Conservation (phyloP, 1,284 basidiomycete species). For the Pascua guehoae region DNA sequence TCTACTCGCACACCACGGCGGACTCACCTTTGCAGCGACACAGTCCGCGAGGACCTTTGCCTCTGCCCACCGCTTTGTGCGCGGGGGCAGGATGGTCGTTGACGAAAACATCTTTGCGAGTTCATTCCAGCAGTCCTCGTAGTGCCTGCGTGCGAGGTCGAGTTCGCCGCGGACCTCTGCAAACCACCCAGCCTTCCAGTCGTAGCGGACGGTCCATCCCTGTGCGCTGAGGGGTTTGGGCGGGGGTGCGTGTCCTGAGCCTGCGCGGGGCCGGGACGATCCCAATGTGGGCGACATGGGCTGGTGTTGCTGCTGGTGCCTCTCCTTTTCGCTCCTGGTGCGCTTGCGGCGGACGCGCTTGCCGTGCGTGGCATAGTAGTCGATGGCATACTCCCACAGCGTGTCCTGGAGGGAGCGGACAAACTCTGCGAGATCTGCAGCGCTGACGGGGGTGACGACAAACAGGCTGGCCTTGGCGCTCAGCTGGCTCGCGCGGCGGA, state of each 20-base stretch:
- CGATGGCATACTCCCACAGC: constrained; percentile 77
- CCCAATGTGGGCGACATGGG: background rate
- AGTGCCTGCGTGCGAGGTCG: constrained; percentile 86
- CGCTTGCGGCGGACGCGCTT: constrained; percentile 87
- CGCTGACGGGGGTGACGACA: constrained; percentile 84
- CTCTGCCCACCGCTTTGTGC: constrained; percentile 97
- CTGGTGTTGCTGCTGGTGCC: no score
- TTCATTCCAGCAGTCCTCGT: constrained; percentile 81
- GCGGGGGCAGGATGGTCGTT: constrained; percentile 75
- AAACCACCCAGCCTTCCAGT: constrained; percentile 95
- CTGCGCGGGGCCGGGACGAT: background rate
- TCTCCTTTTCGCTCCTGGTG: background rate
- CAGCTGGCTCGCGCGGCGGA: constrained; percentile 79
- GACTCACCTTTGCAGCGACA: constrained; percentile 72
- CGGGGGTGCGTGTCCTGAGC: constrained; percentile 24
- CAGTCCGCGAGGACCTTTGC: constrained; percentile 94
- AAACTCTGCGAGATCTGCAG: constrained; percentile 77
- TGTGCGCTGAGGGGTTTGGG: constrained; percentile 65
- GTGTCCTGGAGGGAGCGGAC: constrained; percentile 78
- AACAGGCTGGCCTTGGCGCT: constrained; percentile 90
- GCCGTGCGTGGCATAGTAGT: constrained; percentile 88
- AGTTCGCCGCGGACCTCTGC: constrained; percentile 89
- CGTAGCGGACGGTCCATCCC: constrained; percentile 94
- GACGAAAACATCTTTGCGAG: constrained; percentile 82
- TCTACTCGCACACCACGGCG: no score